Conservation (phyloP, 2,329 filamentous ascomycete species). For the Ophioceras dolichostomum region DNA sequence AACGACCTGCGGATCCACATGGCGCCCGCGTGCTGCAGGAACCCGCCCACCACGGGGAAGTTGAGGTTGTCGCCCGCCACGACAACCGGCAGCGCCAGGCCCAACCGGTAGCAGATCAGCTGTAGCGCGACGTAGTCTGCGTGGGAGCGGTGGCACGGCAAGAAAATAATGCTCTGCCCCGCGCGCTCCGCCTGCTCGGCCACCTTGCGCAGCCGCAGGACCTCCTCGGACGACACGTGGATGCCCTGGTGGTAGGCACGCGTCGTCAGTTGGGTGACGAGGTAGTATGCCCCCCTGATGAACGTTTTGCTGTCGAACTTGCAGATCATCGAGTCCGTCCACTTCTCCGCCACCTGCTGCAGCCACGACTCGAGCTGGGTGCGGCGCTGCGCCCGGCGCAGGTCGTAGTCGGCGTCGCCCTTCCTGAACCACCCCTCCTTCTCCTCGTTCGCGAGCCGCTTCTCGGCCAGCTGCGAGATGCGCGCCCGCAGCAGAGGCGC, state of each 20-base stretch:
- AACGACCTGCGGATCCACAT: slow-evolving; percentile 95
- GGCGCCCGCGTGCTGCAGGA: slow-evolving; percentile 89
- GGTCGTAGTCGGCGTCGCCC: slow-evolving; percentile 39
- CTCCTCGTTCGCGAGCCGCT: slow-evolving; percentile 64
- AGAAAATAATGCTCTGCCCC: slow-evolving; percentile 90
- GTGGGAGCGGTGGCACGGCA: slow-evolving; percentile 89
- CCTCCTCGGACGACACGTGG: slow-evolving; percentile 90
- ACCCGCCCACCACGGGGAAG: slow-evolving; percentile 78
- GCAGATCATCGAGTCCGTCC: slow-evolving; percentile 95
- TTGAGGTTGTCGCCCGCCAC: slow-evolving; percentile 96
- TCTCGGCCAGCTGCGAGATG: slow-evolving; percentile 65
- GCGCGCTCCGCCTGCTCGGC: slow-evolving; percentile 73
- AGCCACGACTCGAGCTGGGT: slow-evolving; percentile 61
- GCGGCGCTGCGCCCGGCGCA: slow-evolving; percentile 40
- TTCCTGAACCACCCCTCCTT: slow-evolving; percentile 55
- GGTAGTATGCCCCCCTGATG: slow-evolving; percentile 84
- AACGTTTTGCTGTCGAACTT: slow-evolving; percentile 95
- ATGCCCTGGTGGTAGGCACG: slow-evolving; percentile 95
- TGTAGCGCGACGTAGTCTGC: slow-evolving; percentile 95
- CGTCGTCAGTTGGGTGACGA: slow-evolving; percentile 76
- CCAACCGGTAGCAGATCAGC: slow-evolving; percentile 87
- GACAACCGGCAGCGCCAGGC: slow-evolving; percentile 77
- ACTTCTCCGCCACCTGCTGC: slow-evolving; percentile 68
- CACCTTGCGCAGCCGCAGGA: slow-evolving; percentile 67
- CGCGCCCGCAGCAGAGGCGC: slow-evolving; percentile 63